These are phyloP conservation scores for Sordariomycetes sp. DNA, from an alignment of 2,329 filamentous ascomycete species.

Conservation along the genomic window DNA sequence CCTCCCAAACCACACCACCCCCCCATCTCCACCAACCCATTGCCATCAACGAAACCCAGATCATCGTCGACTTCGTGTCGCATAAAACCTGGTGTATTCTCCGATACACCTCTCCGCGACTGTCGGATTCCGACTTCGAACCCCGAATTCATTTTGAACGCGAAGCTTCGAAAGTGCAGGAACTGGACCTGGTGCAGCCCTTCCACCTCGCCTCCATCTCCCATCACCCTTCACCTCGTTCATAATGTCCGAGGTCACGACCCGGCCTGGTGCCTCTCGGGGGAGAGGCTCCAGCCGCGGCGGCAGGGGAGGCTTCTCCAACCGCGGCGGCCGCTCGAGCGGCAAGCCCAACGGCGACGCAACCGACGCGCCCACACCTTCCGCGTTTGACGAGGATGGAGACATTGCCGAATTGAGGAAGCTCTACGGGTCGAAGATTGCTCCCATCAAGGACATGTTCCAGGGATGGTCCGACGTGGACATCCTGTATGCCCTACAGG, in stretches of 20 bases:
- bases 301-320: constrained; percentile 65
- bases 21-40: constrained; percentile 13
- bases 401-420: constrained; percentile 89
- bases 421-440: constrained; percentile 70
- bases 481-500: constrained; percentile 83
- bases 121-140: neutral
- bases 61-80: constrained; percentile 3
- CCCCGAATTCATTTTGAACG: neutral
- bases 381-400: constrained; percentile 66
- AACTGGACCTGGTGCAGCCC: constrained; percentile 3
- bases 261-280: constrained; percentile 71
- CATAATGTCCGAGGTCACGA: constrained; percentile 89
- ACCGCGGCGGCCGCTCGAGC: constrained; percentile 58
- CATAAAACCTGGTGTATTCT: constrained; percentile 1
- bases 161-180: constrained; percentile 2
- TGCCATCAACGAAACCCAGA: constrained; percentile 1
- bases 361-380: constrained; percentile 17
- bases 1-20: constrained; percentile 15
- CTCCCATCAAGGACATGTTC: constrained; percentile 84
- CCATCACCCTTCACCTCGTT: constrained; percentile 16
- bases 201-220: constrained; percentile 3
- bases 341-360: constrained; percentile 61
- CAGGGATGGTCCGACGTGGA: constrained; percentile 93
- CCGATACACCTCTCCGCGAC: neutral
- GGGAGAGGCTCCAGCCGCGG: constrained; percentile 86